phyloP scores from a whole-genome alignment of 1,284 basidiomycete genomes.

The Jaminaea rosea region DNA sequence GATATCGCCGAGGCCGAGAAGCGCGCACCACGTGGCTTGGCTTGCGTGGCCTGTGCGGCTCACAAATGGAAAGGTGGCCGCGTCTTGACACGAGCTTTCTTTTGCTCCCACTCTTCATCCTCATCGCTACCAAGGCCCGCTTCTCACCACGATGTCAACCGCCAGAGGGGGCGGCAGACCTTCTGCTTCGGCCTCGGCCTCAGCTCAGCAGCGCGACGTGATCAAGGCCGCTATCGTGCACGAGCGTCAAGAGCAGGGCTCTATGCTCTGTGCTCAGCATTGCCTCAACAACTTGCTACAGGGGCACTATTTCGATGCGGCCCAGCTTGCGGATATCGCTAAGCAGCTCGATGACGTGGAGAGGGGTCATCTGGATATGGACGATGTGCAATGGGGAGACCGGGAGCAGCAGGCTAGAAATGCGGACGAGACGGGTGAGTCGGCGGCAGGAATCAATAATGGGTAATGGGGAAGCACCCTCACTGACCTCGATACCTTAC shows the following conservation, averaged over 20 bases:
- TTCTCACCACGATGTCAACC: too few species aligned
- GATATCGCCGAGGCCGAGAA: too few species aligned
- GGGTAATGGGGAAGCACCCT: neutral
- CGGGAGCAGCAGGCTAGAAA: conserved; percentile 18
- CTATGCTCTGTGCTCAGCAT: conserved; percentile 46
- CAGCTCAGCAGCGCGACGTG: too few species aligned
- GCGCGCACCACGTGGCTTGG: too few species aligned
- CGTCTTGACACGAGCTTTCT: too few species aligned
- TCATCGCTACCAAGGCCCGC: neutral
- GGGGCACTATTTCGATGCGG: conserved; percentile 39
- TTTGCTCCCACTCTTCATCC: neutral
- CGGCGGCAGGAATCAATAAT: neutral
- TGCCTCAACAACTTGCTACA: conserved; percentile 40
- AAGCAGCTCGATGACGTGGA: conserved; percentile 10
- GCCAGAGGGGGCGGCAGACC: too few species aligned
- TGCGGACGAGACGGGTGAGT: conserved; percentile 39
- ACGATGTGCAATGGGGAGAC: conserved; percentile 8
- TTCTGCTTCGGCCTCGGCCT: too few species aligned
- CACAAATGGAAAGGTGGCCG: too few species aligned
- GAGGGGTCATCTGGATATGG: conserved; percentile 5
- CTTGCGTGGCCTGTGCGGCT: too few species aligned
- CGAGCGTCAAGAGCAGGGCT: conserved; percentile 38
- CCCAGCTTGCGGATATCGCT: conserved; percentile 31
- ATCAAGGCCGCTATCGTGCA: too few species aligned
- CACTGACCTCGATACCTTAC: neutral